Conservation (phyloP, 2,329 filamentous ascomycete species). For the Metarhizium robertsii region DNA sequence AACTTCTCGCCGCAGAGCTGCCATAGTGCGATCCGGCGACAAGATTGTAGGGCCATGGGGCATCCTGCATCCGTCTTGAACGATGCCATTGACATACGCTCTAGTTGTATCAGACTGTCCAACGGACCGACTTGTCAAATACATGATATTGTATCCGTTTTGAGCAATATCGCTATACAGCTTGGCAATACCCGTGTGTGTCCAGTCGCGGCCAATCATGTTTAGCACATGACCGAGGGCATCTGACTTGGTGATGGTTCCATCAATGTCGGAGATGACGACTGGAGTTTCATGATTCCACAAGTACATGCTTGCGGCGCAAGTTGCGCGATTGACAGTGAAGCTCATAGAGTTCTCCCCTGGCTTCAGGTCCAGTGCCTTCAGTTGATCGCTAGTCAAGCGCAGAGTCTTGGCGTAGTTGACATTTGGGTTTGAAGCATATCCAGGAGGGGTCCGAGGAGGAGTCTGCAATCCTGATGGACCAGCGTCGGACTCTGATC, state of each 20-base stretch:
- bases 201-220: constrained; percentile 97
- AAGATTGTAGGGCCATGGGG: constrained; percentile 90
- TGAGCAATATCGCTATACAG: constrained; percentile 90
- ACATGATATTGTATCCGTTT: constrained; percentile 99
- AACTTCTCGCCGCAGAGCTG: constrained; percentile 81
- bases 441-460: constrained; percentile 58
- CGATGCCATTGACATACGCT: constrained; percentile 79
- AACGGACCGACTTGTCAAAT: constrained; percentile 87
- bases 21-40: constrained; percentile 90
- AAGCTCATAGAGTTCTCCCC: constrained; percentile 95
- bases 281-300: constrained; percentile 90
- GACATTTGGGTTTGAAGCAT: constrained; percentile 59
- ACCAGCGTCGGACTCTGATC: constrained; percentile 58
- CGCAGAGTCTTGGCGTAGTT: constrained; percentile 97
- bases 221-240: constrained; percentile 89
- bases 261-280: constrained; percentile 97
- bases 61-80: constrained; percentile 77
- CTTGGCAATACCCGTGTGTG: constrained; percentile 91
- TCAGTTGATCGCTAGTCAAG: constrained; percentile 90
- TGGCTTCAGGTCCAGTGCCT: constrained; percentile 68
- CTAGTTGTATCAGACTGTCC: constrained; percentile 88
- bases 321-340: constrained; percentile 90
- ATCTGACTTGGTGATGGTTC: constrained; percentile 97
- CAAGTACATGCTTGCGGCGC: constrained; percentile 84
- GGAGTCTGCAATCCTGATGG: constrained; percentile 50